These are phyloP conservation scores for Austroboletus novae-zelandiae DNA, from an alignment of 1,284 basidiomycete species.

Conservation along the genomic window DNA sequence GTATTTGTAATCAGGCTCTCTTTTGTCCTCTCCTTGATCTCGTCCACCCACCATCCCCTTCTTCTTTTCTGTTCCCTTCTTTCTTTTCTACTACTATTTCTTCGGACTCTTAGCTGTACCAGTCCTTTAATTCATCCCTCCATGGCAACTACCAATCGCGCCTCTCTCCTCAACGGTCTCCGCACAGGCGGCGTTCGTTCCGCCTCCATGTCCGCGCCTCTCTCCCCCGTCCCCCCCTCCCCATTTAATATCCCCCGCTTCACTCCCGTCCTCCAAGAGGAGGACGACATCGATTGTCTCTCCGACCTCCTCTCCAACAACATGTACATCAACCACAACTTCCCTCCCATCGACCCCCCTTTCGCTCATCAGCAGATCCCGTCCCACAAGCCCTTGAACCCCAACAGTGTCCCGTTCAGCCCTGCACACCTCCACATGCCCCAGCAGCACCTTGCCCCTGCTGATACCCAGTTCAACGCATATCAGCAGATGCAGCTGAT, in stretches of 20 bases:
- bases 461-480: constrained; percentile 48
- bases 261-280: constrained; percentile 42
- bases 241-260: constrained; percentile 51
- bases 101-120: constrained; percentile 30
- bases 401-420: constrained; percentile 56
- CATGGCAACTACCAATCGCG: constrained; percentile 63
- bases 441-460: constrained; percentile 41
- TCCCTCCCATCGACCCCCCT: constrained; percentile 59
- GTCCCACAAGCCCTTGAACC: constrained; percentile 45
- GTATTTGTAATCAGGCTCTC: constrained; percentile 48
- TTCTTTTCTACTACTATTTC: constrained; percentile 18
- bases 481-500: constrained; percentile 75
- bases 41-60: constrained; percentile 1
- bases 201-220: constrained; percentile 56
- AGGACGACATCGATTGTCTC: constrained; percentile 46
- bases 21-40: constrained; percentile 20
- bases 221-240: constrained; percentile 62
- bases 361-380: constrained; percentile 59
- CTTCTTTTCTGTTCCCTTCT: constrained; percentile 3
- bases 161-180: constrained; percentile 79
- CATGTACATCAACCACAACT: constrained; percentile 36
- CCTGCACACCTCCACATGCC: constrained; percentile 38
- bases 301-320: constrained; percentile 52
- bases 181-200: constrained; percentile 83
- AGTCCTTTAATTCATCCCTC: constrained; percentile 33